phyloP scores from a whole-genome alignment of 2,329 filamentous ascomycete genomes.

The Aspergillus sp. region DNA sequence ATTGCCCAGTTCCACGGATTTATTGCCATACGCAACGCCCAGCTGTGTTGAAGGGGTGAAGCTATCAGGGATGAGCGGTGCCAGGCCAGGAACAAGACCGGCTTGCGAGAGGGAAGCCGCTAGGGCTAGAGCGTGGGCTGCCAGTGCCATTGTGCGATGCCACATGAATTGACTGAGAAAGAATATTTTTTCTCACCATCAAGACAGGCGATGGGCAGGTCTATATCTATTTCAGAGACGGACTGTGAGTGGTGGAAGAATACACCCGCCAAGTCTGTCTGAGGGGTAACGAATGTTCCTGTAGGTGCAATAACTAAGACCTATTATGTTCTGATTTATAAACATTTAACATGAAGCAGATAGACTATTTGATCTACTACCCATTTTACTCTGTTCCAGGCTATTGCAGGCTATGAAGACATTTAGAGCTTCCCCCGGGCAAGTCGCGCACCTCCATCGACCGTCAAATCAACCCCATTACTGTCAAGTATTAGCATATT shows the following conservation, averaged over 20 bases:
- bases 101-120: constrained; percentile 1
- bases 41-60: constrained; percentile 11
- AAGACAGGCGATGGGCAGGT: neutral
- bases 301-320: no score
- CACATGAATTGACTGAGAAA: no score
- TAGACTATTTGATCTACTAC: no score
- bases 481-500: neutral
- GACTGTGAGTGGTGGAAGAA: constrained; percentile 11
- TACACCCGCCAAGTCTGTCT: constrained; percentile 1
- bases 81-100: constrained; percentile 8
- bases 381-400: neutral
- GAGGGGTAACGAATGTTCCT: constrained; percentile 1
- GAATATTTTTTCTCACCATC: no score
- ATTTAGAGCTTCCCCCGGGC: constrained; percentile 1
- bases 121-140: constrained; percentile 3
- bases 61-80: constrained; percentile 10
- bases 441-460: constrained; percentile 2
- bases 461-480: constrained; percentile 6
- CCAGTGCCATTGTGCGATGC: neutral
- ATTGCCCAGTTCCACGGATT: constrained; percentile 8
- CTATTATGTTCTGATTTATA: no score
- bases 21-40: constrained; percentile 9
- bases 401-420: neutral
- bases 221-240: neutral
- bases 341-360: neutral